Base-by-base conservation (phyloP, 2,329 filamentous ascomycete species). In the Colletotrichum godetiae region DNA sequence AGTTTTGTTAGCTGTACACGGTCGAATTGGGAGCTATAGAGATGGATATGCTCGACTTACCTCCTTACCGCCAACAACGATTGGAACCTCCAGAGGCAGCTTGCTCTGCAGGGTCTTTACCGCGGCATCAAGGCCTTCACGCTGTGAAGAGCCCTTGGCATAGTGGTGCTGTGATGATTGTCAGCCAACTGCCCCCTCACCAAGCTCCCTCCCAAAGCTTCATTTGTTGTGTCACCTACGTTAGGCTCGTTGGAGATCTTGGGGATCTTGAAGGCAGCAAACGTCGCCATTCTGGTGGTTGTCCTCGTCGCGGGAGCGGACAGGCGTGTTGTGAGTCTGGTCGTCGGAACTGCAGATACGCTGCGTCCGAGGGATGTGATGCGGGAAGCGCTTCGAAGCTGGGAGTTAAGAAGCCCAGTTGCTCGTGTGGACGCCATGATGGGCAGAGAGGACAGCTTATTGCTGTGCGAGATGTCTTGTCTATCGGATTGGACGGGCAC, bases 241-340 rank as follows among this genome's bases (percentile, higher is more conserved):
- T 98, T 99, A n/a, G 95, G 95, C 86, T 99, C 97, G 82, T 99
- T 99, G 81, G 90, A 87, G 78, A 98, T 91, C 75, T 92, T 92
- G 62, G 97, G 97, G 64, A 95, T 90, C 87, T 94, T 96, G 89
- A 98, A 98, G 74, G 91, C 89, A 62, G 95, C 95, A 76, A 97
- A 87, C 8, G 91, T 93, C 70, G 92, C 84, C 78, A 79, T 78
- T 63, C 80, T 84, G 55, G 76, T 68, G 33, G 70, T 75, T 8
- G 79, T 82, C 37, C 79, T 81, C 56, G 80, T 78, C 55, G 82
- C 37, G 5, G 62, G 31, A 13, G 52, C 49, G 15, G 53, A 22
- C 53, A 73, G 19, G 29, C 55, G 72, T 49, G 57, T 49, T 19
- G 68, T 67, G 10, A 67, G 62, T 24, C 52, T 46, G 63, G 42